Evolutionary conservation across 257 asterid genomes (phyloP), one percentile per base, ranked within the genome.

Genomic region (Solanum ossicruentum): DNA sequence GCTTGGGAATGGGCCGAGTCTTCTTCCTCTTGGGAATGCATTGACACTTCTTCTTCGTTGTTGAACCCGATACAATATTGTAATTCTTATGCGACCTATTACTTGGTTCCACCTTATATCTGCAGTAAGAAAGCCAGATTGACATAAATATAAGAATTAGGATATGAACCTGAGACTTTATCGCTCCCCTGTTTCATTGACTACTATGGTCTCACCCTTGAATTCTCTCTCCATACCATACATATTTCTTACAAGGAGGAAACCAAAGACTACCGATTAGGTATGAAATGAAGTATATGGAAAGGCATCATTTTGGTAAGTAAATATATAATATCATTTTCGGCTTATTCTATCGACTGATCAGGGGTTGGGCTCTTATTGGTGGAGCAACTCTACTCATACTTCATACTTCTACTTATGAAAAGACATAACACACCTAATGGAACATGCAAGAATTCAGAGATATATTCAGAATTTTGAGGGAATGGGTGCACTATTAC

Each of bases 31-130:
- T 93, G 61, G 83, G 87, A 52, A 82, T 75, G 54, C 82, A 89
- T 81, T 87, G 94, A 52, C 92, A 84, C 87, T 87, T 95, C 89
- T 89, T 94, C 90, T 93, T 91, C 8, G 90, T 78, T 85, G 87
- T 88, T 81, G 91, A 88, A 61, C 82, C 85, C 3, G 93, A 90
- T 84, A 88, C 96, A 84, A 83, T 85, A 85, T 86, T 90, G 80
- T 90, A 92, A 86, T 90, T 92, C 83, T 91, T 91, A 85, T 85
- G 81, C 20, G 95, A 84, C 88, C 88, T 91, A 84, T 89, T 91
- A 87, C 94, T 92, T 66, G n/a, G 45, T 87, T 96, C 95, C 84
- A 95, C 98, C 54, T 89, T 80, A 88, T 94, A 94, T 85, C 99
- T 93, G 98, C 84, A 86, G 32, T 66, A 73, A 52, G 45, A 86